These are phyloP conservation scores for Entophlyctis luteolus DNA, from an alignment of 192 early-diverging fungal genomes.

Conservation along the genomic window DNA sequence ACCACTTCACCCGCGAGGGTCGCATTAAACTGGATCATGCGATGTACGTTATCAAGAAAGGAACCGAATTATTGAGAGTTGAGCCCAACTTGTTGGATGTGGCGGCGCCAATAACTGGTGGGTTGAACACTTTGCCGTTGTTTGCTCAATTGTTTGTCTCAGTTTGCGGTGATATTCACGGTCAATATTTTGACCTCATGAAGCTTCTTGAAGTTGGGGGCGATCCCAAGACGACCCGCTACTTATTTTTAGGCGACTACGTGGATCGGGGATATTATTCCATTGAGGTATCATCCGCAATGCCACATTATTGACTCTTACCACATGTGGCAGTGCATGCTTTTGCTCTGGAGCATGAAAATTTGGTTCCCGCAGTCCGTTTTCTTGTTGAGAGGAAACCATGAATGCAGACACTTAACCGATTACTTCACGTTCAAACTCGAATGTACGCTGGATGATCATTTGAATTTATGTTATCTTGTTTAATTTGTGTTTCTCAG, in stretches of 20 bases:
- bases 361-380: slow-evolving; percentile 82
- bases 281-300: slow-evolving; percentile 65
- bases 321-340: slow-evolving; percentile 62
- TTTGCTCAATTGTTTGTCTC: background rate
- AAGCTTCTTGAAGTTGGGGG: slow-evolving; percentile 97
- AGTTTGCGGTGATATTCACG: slow-evolving; percentile 97
- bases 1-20: slow-evolving; percentile 90
- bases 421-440: slow-evolving; percentile 96
- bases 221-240: slow-evolving; percentile 80
- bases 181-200: slow-evolving; percentile 96
- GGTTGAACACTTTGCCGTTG: background rate
- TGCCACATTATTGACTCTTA: background rate
- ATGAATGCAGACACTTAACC: slow-evolving; percentile 94
- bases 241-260: slow-evolving; percentile 93
- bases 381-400: slow-evolving; percentile 89
- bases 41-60: slow-evolving; percentile 75
- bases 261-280: slow-evolving; percentile 96
- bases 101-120: slow-evolving; percentile 86
- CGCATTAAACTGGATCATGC: slow-evolving; percentile 87
- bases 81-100: slow-evolving; percentile 85
- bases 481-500: slow-evolving; percentile 31
- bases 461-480: background rate
- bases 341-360: slow-evolving; percentile 87
- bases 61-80: slow-evolving; percentile 69
- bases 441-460: slow-evolving; percentile 64